A percentile compares a stretch with the other conserved stretches of the same genome.
These are phyloP conservation scores for Sporobolomyces phaffii DNA, from an alignment of 768 basidiomycete genomes.

Conservation along the genomic window DNA sequence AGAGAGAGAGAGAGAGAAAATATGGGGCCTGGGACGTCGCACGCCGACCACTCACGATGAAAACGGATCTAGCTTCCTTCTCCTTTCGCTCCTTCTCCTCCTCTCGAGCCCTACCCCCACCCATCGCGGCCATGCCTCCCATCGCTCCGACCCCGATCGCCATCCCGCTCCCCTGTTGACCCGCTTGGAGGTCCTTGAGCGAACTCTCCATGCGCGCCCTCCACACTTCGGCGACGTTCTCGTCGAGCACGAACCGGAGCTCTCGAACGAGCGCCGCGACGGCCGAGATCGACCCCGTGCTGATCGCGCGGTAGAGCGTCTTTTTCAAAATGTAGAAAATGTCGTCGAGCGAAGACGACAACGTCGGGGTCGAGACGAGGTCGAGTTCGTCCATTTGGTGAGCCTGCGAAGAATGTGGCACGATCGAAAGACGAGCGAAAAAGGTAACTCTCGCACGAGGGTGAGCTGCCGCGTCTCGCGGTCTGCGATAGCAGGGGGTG, in stretches of 20 bases:
- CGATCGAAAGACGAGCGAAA: too few relatives aligned
- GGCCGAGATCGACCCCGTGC: conserved; percentile 57
- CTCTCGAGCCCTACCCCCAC: conserved; percentile 50
- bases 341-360: conserved; percentile 61
- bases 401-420: conserved; percentile 69
- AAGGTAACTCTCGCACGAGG: too few relatives aligned
- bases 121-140: conserved; percentile 20
- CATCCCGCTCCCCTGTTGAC: not conserved
- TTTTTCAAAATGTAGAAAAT: conserved; percentile 91
- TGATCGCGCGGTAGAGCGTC: conserved; percentile 68
- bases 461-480: too few relatives aligned
- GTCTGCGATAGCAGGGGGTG: too few relatives aligned
- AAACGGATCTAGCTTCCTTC: conserved; percentile 67
- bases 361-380: conserved; percentile 55
- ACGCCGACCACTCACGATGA: conserved; percentile 61
- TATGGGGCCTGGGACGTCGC: too few relatives aligned
- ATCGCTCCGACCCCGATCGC: conserved; percentile 47
- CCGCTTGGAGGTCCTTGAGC: conserved; percentile 49
- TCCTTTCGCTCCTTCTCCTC: conserved; percentile 64
- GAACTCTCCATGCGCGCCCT: conserved; percentile 82
- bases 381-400: conserved; percentile 77
- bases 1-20: not conserved
- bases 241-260: conserved; percentile 57
- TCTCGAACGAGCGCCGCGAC: conserved; percentile 60
- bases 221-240: conserved; percentile 72